Base-by-base conservation (phyloP, 495 filamentous ascomycete genomes). In the Xylaria longipes region DNA sequence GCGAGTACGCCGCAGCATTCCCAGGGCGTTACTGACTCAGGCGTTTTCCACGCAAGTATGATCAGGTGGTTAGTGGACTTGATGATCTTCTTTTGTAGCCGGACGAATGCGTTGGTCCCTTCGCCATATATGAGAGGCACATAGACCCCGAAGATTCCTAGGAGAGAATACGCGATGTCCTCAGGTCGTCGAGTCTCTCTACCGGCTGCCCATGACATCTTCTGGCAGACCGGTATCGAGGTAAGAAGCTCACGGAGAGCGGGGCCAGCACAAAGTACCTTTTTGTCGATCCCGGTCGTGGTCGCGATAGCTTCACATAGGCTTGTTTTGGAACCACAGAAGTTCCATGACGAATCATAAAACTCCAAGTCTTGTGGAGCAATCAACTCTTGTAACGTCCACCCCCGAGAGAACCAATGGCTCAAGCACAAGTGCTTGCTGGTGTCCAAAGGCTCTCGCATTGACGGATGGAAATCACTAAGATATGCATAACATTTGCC, bases 41-140 rank as follows among this genome's bases (percentile, higher is more conserved):
- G 27, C 15, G 25, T 14, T 17, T 20, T 58, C 56, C 56, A 58
- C 15, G 56, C 56, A 58, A 58, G 29, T 33, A 58, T 33, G 6
- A 14, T 58, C 29, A 58, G 27, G 56, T 58, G 29, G 31, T 35
- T 58, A n/a, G 27, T 58, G 14, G 56, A 31, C 56, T 58, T 33
- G 14, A 58, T 58, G 6, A 58, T 58, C 29, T 35, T 33, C 29
- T 58, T 58, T 35, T 58, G 56, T 17, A 58, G 56, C 14, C 56
- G 56, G 17, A 20, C 27, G 29, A 58, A 58, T 7, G 56, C 29
- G 17, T 58, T 31, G 29, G 29, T 35, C 29, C 27, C 56, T 20
- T 58, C 56, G 29, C 56, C 56, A 35, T 58, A 58, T 31, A 58
- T 58, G 27, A 58, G 56, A 15, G 56, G 31, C 56, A 58, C 35